Base-by-base conservation (phyloP, 2,329 filamentous ascomycete species). In the Pleurostoma richardsiae region DNA sequence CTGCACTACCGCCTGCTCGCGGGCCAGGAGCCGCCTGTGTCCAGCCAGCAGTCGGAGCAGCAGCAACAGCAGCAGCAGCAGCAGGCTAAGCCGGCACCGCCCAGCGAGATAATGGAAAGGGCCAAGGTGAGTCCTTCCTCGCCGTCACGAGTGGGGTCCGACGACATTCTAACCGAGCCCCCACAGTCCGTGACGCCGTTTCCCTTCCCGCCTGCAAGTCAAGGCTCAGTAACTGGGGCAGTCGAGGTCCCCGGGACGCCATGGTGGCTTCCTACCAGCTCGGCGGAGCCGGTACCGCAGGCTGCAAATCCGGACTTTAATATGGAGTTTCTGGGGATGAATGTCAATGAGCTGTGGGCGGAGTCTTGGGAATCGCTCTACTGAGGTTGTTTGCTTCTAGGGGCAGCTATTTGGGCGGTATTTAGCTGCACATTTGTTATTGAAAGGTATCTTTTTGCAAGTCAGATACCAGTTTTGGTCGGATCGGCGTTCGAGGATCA, bases 1-100 rank as follows among this genome's bases (percentile, higher is more conserved):
- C 63, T 83, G 30, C 78, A 83, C 59, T 79, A 78, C 56, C 75
- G 74, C 54, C 67, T 83, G 44, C 60, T 80, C 27, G 74, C 75
- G 4, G 75, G 77, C 48, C 77, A 81, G 57, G 74, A 79, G 27
- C 66, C 69, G 7, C 65, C 70, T 1, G 62, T 65, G 29, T 59
- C 65, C 5, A 61, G 65, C 5, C 65, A 59, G 28, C 57, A 52
- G 33, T 45, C 57, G 38, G 57, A 59, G 40, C 48, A 40, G 8
- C 54, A 3, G 45, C 54, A 40, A 49, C 54, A 39, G 49, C 55
- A 30, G 51, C 49, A 38, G 50, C 58, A 27, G 47, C 57, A 30
- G 52, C 61, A 43, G 51, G 54, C 47, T 45, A 53, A 40, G 8
- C 33, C 33, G 8, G 33, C 33, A 8, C 8, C n/a, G 8, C 33